phyloP scores from a whole-genome alignment of 2,329 filamentous ascomycete genomes.

The Fusarium fracticaudum region DNA sequence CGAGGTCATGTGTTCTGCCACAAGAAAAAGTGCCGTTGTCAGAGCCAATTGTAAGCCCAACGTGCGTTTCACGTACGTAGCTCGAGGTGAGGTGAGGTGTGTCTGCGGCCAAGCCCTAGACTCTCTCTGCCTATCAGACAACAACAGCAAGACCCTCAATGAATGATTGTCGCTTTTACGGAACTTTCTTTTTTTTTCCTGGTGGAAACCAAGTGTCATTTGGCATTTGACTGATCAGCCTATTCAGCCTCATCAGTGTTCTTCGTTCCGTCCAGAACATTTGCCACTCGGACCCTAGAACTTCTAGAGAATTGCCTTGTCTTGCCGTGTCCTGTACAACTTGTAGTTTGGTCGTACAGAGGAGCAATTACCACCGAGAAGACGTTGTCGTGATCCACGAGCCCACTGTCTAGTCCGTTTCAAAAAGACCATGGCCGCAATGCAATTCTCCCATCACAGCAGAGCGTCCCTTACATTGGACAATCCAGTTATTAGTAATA shows the following conservation, averaged over 20 bases:
- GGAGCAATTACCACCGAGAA: conserved; percentile 6
- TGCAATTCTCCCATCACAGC: conserved; percentile 18
- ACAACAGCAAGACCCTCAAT: conserved; percentile 14
- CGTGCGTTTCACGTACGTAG: conserved; percentile 18
- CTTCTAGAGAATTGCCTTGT: neutral
- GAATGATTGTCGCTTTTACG: conserved; percentile 15
- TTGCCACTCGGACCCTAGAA: conserved; percentile 18
- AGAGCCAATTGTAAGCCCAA: conserved; percentile 19
- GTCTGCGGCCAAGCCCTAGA: conserved; percentile 23
- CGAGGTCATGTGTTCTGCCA: conserved; percentile 1
- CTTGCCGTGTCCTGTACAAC: neutral
- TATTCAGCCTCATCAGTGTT: conserved; percentile 32
- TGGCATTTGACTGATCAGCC: conserved; percentile 13
- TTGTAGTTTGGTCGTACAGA: neutral
- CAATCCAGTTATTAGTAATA: conserved; percentile 34
- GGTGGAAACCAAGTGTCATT: conserved; percentile 19
- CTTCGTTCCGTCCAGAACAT: conserved; percentile 34
- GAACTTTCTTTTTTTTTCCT: conserved; percentile 20
- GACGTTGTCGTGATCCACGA: conserved; percentile 18
- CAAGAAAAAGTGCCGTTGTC: conserved; percentile 1
- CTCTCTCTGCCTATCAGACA: conserved; percentile 11
- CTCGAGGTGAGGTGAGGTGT: conserved; percentile 1
- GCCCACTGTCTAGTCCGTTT: conserved; percentile 25
- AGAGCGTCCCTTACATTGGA: conserved; percentile 23
- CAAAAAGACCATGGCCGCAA: conserved; percentile 26